These are phyloP conservation scores for Beauveria australis DNA, from an alignment of 2,329 filamentous ascomycete genomes.

Conservation along the genomic window DNA sequence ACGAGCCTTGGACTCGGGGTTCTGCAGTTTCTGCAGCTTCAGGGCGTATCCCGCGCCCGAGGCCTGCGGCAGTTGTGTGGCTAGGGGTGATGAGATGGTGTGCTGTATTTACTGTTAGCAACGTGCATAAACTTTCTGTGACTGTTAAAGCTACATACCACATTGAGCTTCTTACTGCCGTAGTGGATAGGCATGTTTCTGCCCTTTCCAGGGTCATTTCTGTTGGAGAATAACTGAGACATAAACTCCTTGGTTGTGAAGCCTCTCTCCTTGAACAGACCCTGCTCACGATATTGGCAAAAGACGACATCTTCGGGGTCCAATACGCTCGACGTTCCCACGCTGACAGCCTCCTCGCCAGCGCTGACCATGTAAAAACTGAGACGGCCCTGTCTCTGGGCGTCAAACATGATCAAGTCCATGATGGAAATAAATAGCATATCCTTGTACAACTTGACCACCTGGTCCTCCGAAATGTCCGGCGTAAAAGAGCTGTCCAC, in stretches of 20 bases:
- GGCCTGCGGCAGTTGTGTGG: conserved; percentile 84
- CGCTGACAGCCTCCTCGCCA: conserved; percentile 87
- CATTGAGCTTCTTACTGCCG: conserved; percentile 73
- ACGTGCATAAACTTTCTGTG: not conserved
- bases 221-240: conserved; percentile 88
- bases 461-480: conserved; percentile 57
- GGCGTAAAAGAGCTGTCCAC: conserved; percentile 65
- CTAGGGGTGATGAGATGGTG: conserved; percentile 74
- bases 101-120: conserved; percentile 40
- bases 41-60: conserved; percentile 80
- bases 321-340: conserved; percentile 79
- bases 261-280: conserved; percentile 82
- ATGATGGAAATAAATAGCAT: conserved; percentile 71
- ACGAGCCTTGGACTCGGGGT: conserved; percentile 57
- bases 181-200: conserved; percentile 99
- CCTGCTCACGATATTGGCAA: conserved; percentile 89
- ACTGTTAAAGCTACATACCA: conserved; percentile 45
- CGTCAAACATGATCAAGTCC: conserved; percentile 97
- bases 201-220: conserved; percentile 68
- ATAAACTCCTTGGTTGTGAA: conserved; percentile 87
- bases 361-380: conserved; percentile 98
- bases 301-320: conserved; percentile 84
- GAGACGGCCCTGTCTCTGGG: conserved; percentile 85
- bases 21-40: conserved; percentile 68
- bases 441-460: conserved; percentile 53